Evolutionary conservation across 108 stramenopile genomes (phyloP).

Genomic region (Cyclotella atomus): DNA sequence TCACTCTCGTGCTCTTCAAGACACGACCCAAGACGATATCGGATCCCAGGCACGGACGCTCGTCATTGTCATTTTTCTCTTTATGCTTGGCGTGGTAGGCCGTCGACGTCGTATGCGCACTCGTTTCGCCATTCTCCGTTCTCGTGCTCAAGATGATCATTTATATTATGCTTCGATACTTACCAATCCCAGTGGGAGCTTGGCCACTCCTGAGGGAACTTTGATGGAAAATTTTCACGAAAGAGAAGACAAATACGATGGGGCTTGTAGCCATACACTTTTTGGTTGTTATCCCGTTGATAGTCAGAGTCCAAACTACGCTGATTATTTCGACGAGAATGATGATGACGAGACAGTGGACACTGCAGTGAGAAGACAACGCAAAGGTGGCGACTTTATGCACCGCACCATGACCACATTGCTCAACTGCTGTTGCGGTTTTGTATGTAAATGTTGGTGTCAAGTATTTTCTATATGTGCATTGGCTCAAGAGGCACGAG

Average conservation of each 20-base stretch:
- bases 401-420: conserved; percentile 61
- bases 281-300: conserved; percentile 90
- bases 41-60: conserved; percentile 57
- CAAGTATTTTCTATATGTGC: conserved; percentile 84
- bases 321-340: conserved; percentile 67
- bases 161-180: conserved; percentile 77
- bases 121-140: conserved; percentile 70
- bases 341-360: conserved; percentile 32
- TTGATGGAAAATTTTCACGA: conserved; percentile 50
- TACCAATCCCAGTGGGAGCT: conserved; percentile 39
- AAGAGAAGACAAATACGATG: conserved; percentile 82
- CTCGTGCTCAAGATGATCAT: conserved; percentile 85
- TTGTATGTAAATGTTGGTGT: conserved; percentile 80
- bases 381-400: conserved; percentile 69
- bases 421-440: conserved; percentile 74
- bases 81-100: conserved; percentile 76
- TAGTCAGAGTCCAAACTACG: conserved; percentile 50
- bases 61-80: conserved; percentile 65
- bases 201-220: conserved; percentile 63
- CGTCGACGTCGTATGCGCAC: conserved; percentile 85
- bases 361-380: conserved; percentile 49
- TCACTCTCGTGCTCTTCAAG: conserved; percentile 15
- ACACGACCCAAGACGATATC: conserved; percentile 26
- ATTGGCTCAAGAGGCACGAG: conserved; percentile 87
- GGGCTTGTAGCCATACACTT: conserved; percentile 86